These are phyloP conservation scores for Heliamphora exappendiculata DNA, from an alignment of 148 eudicot species.

Conservation along the genomic window DNA sequence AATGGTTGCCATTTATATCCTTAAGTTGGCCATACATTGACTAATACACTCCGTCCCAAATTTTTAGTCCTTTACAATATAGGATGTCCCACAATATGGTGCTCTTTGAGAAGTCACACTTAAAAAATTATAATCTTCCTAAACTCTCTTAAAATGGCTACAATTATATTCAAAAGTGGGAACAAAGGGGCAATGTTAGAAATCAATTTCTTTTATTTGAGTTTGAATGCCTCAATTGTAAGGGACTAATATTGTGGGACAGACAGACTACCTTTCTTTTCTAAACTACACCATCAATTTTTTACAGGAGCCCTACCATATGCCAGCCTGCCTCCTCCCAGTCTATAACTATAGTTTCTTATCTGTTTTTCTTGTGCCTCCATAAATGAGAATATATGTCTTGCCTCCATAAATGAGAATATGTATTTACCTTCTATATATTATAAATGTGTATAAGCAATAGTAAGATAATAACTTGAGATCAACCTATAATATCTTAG, in stretches of 20 bases:
- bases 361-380: too few relatives aligned
- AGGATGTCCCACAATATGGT: not conserved
- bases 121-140: not conserved
- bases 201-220: not conserved
- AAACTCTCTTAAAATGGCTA: not conserved
- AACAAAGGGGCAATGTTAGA: too few relatives aligned
- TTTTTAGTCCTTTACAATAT: conserved; percentile 4
- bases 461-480: not conserved
- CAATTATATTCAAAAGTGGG: too few relatives aligned
- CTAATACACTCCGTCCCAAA: too few relatives aligned
- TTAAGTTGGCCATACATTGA: not conserved
- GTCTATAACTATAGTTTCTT: too few relatives aligned
- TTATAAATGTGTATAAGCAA: not conserved
- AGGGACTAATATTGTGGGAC: not conserved
- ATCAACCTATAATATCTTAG: not conserved
- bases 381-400: too few relatives aligned
- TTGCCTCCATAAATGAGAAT: too few relatives aligned
- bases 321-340: not conserved
- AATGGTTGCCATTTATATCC: not conserved
- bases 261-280: not conserved
- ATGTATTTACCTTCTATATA: too few relatives aligned
- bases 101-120: not conserved
- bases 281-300: not conserved
- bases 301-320: not conserved
- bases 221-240: not conserved